These are phyloP conservation scores for Xylaria castorea DNA, from an alignment of 495 filamentous ascomycete species.

Conservation along the genomic window DNA sequence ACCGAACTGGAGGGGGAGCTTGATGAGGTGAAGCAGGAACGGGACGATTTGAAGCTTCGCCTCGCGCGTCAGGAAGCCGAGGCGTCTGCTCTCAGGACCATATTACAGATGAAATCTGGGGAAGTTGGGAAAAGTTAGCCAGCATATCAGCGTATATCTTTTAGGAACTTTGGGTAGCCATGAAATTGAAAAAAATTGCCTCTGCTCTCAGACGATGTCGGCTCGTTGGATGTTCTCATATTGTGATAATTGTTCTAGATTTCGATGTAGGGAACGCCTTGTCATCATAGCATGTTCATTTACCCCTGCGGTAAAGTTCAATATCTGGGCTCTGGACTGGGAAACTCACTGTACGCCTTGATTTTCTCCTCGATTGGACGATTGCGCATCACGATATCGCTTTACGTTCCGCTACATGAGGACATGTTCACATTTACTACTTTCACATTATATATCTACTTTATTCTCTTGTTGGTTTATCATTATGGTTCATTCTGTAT, in stretches of 20 bases:
- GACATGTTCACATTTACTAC: not conserved
- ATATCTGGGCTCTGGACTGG: not conserved
- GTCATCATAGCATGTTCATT: slow-evolving; percentile 41
- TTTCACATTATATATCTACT: slow-evolving; percentile 12
- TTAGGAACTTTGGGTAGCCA: slow-evolving; percentile 29
- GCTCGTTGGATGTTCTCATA: slow-evolving; percentile 43
- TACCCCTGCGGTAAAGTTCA: not conserved
- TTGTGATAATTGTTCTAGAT: slow-evolving; percentile 32
- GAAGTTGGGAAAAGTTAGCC: slow-evolving; percentile 34
- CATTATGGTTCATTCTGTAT: slow-evolving; percentile 27
- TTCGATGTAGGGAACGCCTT: slow-evolving; percentile 46
- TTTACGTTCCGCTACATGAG: not conserved
- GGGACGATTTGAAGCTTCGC: slow-evolving; percentile 69
- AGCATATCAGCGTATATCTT: slow-evolving; percentile 28
- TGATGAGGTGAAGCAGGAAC: slow-evolving; percentile 62
- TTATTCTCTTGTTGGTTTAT: not conserved
- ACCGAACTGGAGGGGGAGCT: slow-evolving; percentile 67
- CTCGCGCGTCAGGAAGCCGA: slow-evolving; percentile 71
- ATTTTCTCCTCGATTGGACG: not conserved
- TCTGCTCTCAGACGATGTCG: slow-evolving; percentile 55
- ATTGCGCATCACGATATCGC: slow-evolving; percentile 5
- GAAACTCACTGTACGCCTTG: slow-evolving; percentile 9
- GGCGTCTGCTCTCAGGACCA: slow-evolving; percentile 50
- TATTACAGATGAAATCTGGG: slow-evolving; percentile 48
- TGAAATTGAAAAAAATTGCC: slow-evolving; percentile 27